Conservation (phyloP, 2,329 filamentous ascomycete genomes). For the Metarhizium sp. region DNA sequence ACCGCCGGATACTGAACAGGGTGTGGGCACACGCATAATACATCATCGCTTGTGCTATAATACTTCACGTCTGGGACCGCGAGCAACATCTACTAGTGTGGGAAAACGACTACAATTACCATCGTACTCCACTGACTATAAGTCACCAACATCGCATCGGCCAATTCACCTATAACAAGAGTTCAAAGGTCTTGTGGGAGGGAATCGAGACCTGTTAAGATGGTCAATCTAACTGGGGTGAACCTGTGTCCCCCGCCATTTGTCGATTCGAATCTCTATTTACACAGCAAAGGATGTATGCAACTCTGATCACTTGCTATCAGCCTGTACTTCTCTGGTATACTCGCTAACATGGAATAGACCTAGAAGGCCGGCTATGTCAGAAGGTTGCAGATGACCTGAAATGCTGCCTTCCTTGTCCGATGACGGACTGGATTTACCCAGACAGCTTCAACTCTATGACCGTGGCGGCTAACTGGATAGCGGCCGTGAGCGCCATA, state of each 20-base stretch:
- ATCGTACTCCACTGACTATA: background rate
- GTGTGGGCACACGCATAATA: background rate
- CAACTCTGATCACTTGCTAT: background rate
- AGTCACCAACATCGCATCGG: background rate
- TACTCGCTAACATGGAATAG: slow-evolving; percentile 26
- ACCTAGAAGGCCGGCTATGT: slow-evolving; percentile 46
- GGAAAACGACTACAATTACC: background rate
- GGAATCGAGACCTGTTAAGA: slow-evolving; percentile 8
- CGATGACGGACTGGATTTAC: slow-evolving; percentile 68
- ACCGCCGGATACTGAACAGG: background rate
- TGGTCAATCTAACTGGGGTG: slow-evolving; percentile 29
- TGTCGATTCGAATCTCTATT: slow-evolving; percentile 53
- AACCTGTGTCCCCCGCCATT: slow-evolving; percentile 59
- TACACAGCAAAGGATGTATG: slow-evolving; percentile 54
- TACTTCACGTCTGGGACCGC: background rate
- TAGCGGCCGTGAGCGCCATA: slow-evolving; percentile 65
- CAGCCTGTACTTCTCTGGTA: slow-evolving; percentile 5
- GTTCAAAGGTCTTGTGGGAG: background rate
- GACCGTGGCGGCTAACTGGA: slow-evolving; percentile 65
- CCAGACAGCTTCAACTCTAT: slow-evolving; percentile 49
- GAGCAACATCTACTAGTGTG: background rate
- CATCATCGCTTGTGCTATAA: background rate
- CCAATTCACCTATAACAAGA: background rate
- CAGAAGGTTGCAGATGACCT: slow-evolving; percentile 37
- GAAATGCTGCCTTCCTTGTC: slow-evolving; percentile 84